Base-by-base conservation (phyloP, 306 rosid genomes). In the Fragaria ananassa region DNA sequence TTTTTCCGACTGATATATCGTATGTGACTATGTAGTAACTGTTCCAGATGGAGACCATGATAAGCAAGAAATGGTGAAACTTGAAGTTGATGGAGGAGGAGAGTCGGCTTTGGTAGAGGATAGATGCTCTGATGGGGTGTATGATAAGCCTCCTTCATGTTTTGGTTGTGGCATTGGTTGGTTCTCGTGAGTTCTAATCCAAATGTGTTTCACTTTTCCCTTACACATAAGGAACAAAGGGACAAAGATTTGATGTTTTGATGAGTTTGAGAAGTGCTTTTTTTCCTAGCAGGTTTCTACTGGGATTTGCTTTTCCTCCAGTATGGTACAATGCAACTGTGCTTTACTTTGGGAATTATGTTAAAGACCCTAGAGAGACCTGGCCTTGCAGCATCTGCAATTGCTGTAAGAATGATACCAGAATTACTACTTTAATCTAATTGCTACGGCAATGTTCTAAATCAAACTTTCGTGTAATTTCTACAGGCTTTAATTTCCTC, bases 151-250 rank as follows among this genome's bases (percentile, higher is more conserved):
- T 57, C 84, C 73, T 37, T 8, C 82, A 3, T 84, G 80, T 74
- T 76, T 76, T 63, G 84, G 84, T 70, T 84, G 84, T 69, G 87
- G 87, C 76, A 74, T 84, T 80, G 87, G 84, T 35, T 84, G 87
- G 87, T 80, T 62, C 74, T 84, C 80, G 84, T 84, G 68, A 84
- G 84, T 76, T 34, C 60, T 37, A 12, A 19, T 78, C 49, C 60
- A 14, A 13, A 64, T 35, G 21, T 74, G 54, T 25, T 7, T 42
- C 54, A 18, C 51, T 39, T 78, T 37, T 51, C 27, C 46, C 35
- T 45, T 8, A 19, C 18, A 45, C 10, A 11, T 29, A 19, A 45
- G 41, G 34, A 34, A 74, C 14, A 31, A 10, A 31, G 42, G 47
- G 70, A 37, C 39, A 29, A 13, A 10, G 19, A 58, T 42, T 41